A percentile compares a stretch with the other conserved stretches of the same genome.
These are phyloP conservation scores for Ganoderma boninense DNA, from an alignment of 1,284 basidiomycete genomes.

Conservation along the genomic window DNA sequence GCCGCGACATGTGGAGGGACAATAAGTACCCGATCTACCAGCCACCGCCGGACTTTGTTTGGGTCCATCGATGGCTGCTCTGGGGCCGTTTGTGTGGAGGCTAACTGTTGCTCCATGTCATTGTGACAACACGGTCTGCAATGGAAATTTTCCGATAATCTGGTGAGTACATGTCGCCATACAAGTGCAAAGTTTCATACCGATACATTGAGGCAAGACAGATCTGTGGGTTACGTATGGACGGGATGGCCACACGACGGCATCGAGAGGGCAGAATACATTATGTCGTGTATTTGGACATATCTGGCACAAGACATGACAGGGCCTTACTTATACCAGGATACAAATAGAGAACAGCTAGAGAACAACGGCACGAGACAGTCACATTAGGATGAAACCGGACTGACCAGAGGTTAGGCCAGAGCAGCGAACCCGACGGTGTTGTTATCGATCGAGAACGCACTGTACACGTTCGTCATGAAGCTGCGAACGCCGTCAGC, in stretches of 20 bases:
- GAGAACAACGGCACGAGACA: neutral
- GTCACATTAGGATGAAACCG: no score
- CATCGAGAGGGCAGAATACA: neutral
- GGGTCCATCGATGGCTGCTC: neutral
- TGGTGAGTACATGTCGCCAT: neutral
- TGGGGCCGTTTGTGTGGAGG: neutral
- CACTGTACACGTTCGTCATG: conserved; percentile 39
- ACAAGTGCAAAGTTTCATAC: neutral
- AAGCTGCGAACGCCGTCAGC: conserved; percentile 13
- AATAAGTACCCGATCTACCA: neutral
- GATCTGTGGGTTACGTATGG: neutral
- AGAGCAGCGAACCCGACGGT: conserved; percentile 39
- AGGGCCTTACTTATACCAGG: neutral
- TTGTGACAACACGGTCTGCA: neutral
- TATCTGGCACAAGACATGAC: neutral
- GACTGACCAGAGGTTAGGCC: neutral
- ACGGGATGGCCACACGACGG: neutral
- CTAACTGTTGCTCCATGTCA: neutral
- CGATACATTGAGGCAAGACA: neutral
- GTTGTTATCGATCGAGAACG: conserved; percentile 36
- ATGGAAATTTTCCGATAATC: neutral
- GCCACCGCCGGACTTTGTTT: neutral
- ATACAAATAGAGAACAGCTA: no score
- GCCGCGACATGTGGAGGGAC: neutral
- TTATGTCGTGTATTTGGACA: neutral